Conservation (phyloP, 495 filamentous ascomycete species). For the Extremus antarcticus region DNA sequence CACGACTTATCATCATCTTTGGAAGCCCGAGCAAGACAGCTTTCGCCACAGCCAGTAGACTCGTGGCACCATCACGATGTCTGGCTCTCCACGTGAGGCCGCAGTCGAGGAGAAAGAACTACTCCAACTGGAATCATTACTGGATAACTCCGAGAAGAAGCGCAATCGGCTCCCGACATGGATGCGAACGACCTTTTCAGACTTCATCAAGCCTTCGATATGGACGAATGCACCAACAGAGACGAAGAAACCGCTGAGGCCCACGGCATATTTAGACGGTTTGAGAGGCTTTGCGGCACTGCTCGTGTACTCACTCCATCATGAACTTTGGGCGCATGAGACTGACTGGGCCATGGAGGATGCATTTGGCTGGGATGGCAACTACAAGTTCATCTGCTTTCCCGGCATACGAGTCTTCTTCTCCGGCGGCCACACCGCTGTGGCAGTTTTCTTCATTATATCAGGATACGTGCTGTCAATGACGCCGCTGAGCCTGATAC, state of each 20-base stretch:
- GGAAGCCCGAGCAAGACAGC: too few relatives aligned
- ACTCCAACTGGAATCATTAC: not conserved
- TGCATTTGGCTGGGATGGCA: slow-evolving; percentile 25
- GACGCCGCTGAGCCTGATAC: slow-evolving; percentile 41
- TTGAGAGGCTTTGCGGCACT: slow-evolving; percentile 19
- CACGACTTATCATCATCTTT: not conserved
- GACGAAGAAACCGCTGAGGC: not conserved
- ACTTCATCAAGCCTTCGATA: not conserved
- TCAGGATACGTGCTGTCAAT: slow-evolving; percentile 35
- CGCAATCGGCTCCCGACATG: not conserved
- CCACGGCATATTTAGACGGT: slow-evolving; percentile 20
- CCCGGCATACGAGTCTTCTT: slow-evolving; percentile 35
- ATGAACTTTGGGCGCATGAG: slow-evolving; percentile 30
- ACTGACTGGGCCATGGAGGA: slow-evolving; percentile 26
- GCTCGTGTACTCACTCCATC: slow-evolving; percentile 26
- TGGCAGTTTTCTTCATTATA: slow-evolving; percentile 32
- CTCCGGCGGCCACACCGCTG: slow-evolving; percentile 41
- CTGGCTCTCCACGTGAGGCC: not conserved
- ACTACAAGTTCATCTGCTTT: slow-evolving; percentile 31
- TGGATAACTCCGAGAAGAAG: not conserved
- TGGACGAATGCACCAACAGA: not conserved
- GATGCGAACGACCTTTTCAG: not conserved
- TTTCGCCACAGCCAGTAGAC: not conserved
- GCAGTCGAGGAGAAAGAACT: not conserved
- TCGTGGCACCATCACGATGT: not conserved